A percentile compares a stretch with the other conserved stretches of the same genome.
Conservation (phyloP, 2,329 filamentous ascomycete genomes). For the Ophiognomonia clavigignenti-juglandacearum region DNA sequence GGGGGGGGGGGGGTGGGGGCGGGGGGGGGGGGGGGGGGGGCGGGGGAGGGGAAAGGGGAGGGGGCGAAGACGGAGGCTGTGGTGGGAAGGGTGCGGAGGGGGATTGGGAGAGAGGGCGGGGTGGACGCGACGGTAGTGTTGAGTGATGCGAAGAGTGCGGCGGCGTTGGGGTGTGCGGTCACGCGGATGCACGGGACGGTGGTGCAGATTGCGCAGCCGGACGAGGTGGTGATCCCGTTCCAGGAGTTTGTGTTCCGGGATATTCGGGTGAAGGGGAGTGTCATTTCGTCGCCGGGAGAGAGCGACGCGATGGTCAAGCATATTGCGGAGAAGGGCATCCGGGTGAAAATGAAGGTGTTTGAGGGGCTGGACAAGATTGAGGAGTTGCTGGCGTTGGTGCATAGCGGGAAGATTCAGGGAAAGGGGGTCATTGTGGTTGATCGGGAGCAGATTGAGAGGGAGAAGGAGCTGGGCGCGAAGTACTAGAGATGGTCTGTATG, state of each 20-base stretch:
- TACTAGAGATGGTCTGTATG: too few relatives aligned
- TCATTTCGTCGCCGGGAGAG: conserved; percentile 34
- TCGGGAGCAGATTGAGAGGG: conserved; percentile 27
- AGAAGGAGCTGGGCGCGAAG: conserved; percentile 15
- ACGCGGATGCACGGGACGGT: conserved; percentile 56
- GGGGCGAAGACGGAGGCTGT: too few relatives aligned
- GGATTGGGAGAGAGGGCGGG: too few relatives aligned
- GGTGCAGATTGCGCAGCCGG: conserved; percentile 53
- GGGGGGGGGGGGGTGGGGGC: too few relatives aligned
- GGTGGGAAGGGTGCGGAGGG: too few relatives aligned
- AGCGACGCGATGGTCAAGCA: conserved; percentile 42
- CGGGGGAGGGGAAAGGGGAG: too few relatives aligned
- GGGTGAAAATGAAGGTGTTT: conserved; percentile 46
- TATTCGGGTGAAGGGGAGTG: conserved; percentile 4
- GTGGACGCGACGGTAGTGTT: conserved; percentile 50
- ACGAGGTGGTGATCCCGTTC: conserved; percentile 16
- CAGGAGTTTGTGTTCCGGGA: conserved; percentile 3
- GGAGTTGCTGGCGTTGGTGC: conserved; percentile 43
- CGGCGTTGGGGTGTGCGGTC: conserved; percentile 38
- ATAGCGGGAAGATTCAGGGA: conserved; percentile 48
- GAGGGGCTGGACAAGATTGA: conserved; percentile 46
- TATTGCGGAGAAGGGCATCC: conserved; percentile 40
- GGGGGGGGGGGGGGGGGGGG: conserved; percentile 51
- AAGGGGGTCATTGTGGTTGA: conserved; percentile 52
- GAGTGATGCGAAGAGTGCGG: conserved; percentile 44